Conservation (phyloP, 176 grass and related monocot species). For the Avena insularis region DNA sequence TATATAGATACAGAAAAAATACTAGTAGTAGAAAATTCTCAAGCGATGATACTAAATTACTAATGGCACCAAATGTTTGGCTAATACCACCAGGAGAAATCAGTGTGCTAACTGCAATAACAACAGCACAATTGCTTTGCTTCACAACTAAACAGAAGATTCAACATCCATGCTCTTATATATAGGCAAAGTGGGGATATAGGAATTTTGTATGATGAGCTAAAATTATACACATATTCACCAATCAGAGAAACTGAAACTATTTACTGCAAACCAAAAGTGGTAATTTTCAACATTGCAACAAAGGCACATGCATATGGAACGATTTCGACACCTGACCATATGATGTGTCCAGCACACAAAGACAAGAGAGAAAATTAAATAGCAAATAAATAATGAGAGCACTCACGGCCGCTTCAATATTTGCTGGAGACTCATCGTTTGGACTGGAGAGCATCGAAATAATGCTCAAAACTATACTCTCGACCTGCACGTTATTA, state of each 20-base stretch:
- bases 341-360: not conserved
- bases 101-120: not conserved
- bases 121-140: not conserved
- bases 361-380: not conserved
- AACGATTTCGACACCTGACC: not conserved
- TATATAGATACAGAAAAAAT: not conserved
- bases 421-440: slow-evolving; percentile 89
- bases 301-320: not conserved
- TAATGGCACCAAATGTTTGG: not conserved
- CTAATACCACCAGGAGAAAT: not conserved
- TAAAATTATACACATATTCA: not conserved
- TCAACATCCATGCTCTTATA: not conserved
- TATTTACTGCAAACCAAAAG: not conserved
- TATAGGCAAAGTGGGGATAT: not conserved
- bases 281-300: not conserved
- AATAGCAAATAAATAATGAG: slow-evolving; percentile 20
- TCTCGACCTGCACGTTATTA: slow-evolving; percentile 76
- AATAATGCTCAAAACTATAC: slow-evolving; percentile 96
- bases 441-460: slow-evolving; percentile 97
- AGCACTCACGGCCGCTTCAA: slow-evolving; percentile 91
- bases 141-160: not conserved
- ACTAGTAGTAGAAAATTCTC: not conserved
- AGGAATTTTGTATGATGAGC: not conserved
- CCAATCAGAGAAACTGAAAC: slow-evolving; percentile 6
- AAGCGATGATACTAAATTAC: not conserved